A percentile compares a stretch with the other conserved stretches of the same genome.
phyloP scores from a whole-genome alignment of 495 filamentous ascomycete genomes.

The Talaromyces trachyspermus region DNA sequence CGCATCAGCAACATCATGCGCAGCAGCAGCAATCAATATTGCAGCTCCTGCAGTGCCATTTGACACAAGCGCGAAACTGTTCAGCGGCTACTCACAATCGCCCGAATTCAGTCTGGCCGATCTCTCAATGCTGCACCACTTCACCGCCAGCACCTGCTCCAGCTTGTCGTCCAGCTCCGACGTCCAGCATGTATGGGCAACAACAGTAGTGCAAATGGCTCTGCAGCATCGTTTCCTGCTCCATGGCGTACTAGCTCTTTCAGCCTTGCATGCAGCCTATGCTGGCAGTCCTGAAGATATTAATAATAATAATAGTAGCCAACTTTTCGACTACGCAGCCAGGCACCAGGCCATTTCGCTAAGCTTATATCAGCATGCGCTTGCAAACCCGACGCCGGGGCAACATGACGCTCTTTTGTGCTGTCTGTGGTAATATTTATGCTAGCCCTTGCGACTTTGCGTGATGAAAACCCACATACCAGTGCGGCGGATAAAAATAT shows the following conservation, averaged over 20 bases:
- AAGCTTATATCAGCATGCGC: neutral
- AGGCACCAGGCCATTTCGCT: conserved; percentile 29
- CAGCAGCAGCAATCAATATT: neutral
- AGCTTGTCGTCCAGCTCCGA: conserved; percentile 25
- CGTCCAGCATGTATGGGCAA: conserved; percentile 26
- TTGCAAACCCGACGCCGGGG: neutral
- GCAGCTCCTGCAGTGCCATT: neutral
- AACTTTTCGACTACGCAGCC: conserved; percentile 18
- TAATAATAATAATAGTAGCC: too few relatives aligned
- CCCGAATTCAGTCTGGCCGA: conserved; percentile 59
- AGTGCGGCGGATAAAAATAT: neutral
- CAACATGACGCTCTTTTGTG: neutral
- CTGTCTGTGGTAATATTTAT: neutral
- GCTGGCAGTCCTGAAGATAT: conserved; percentile 12
- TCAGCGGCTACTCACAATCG: conserved; percentile 52
- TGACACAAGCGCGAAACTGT: neutral
- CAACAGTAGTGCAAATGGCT: conserved; percentile 21
- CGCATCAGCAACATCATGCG: neutral
- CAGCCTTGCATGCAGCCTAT: conserved; percentile 29
- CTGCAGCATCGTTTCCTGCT: conserved; percentile 26
- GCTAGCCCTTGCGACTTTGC: neutral
- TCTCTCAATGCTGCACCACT: conserved; percentile 32
- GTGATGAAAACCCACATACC: neutral
- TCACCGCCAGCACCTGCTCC: conserved; percentile 27
- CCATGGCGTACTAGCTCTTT: conserved; percentile 26